A percentile compares a stretch with the other conserved stretches of the same genome.
These are phyloP conservation scores for Phyllosticta citriasiana DNA, from an alignment of 2,329 filamentous ascomycete genomes.

Conservation along the genomic window DNA sequence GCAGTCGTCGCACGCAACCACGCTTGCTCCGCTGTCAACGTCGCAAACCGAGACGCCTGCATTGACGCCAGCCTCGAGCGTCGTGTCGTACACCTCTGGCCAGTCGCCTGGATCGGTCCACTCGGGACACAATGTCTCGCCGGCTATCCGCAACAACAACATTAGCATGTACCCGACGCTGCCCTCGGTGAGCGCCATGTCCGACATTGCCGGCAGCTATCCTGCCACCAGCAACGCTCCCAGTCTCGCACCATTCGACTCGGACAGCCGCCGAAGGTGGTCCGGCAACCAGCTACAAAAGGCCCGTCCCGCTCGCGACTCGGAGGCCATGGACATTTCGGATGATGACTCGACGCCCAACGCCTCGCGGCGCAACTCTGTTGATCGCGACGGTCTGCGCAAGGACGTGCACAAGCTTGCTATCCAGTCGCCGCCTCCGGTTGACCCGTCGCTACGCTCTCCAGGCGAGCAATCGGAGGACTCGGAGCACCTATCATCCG, in stretches of 20 bases:
- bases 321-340: constrained; percentile 33
- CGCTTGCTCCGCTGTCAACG: constrained; percentile 32
- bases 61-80: constrained; percentile 65
- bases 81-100: constrained; percentile 66
- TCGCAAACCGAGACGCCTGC: constrained; percentile 56
- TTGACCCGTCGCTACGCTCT: constrained; percentile 29
- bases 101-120: constrained; percentile 68
- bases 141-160: constrained; percentile 43
- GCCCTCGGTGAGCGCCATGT: constrained; percentile 58
- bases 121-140: constrained; percentile 52
- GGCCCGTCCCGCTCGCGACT: constrained; percentile 22
- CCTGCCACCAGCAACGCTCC: constrained; percentile 56
- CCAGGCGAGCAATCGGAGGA: constrained; percentile 28
- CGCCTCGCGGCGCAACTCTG: constrained; percentile 21
- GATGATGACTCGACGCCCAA: constrained; percentile 24
- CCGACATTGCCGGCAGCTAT: constrained; percentile 46
- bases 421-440: constrained; percentile 28
- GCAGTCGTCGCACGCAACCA: constrained; percentile 44
- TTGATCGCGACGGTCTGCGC: constrained; percentile 25
- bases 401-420: constrained; percentile 29
- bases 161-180: constrained; percentile 64
- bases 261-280: constrained; percentile 51
- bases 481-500: constrained; percentile 20
- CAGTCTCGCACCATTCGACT: constrained; percentile 54
- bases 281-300: constrained; percentile 50